Evolutionary conservation across 768 basidiomycete genomes (phyloP), one percentile per base, ranked within the genome.

Genomic region (Leccinum arenicola): DNA sequence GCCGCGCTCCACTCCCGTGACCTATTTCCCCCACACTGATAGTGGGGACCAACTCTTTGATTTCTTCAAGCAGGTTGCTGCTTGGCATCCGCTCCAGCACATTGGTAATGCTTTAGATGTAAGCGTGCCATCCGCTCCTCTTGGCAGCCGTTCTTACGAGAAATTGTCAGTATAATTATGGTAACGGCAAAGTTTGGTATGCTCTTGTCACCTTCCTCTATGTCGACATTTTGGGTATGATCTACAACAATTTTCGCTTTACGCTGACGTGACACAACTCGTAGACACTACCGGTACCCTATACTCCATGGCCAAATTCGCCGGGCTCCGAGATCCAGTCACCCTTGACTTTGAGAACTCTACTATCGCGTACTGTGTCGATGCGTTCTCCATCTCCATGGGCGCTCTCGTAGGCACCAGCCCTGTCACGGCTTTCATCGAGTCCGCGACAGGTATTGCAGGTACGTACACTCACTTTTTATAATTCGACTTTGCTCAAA

Each of bases 281-380:
- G 50, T 57, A 72, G 75, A 78, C 58, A 79, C 76, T 29, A 80
- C 77, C 56, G 88, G 92, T 68, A 93, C 92, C 9, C 77, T 95
- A 4, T 93, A 93, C 70, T 88, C 92, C 40, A 93, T 95, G 92
- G 89, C 91, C 55, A 92, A 89, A 70, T 93, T 93, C 62, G 91
- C 92, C 6, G 90, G 89, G n/a, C 80, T 95, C 2, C 89, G 90
- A 50, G 87, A 93, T 68, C 87, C 87, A 1, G 83, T 90, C 14
- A 93, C 91, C 25, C 77, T 92, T 57, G 92, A 95, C 70, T 95
- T 95, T 64, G 92, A 95, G 74, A 84, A 85, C 61, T 89, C 87
- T 17, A 90, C 86, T 12, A 77, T 89, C 60, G 91, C 91, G 4
- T 93, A 92, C 73, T 92, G 89, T 62, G 82, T 91, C 27, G 90